A percentile compares a stretch with the other conserved stretches of the same genome.
phyloP scores from a whole-genome alignment of 2,329 filamentous ascomycete genomes.

The Bipolaris gigantea region DNA sequence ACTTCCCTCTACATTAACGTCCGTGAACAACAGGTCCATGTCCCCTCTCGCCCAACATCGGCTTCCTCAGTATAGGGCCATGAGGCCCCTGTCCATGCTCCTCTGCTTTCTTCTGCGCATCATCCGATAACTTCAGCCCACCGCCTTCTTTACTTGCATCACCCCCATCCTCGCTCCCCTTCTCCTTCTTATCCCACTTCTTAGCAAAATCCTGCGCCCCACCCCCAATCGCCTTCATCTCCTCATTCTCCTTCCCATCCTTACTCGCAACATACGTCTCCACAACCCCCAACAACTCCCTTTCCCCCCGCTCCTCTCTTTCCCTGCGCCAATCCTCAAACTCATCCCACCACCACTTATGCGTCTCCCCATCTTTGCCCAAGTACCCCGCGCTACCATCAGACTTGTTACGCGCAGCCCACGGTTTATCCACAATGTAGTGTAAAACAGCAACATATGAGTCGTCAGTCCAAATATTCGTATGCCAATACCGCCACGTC shows the following conservation, averaged over 20 bases:
- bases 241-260: slow-evolving; percentile 26
- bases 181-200: slow-evolving; percentile 20
- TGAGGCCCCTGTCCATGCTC: slow-evolving; percentile 8
- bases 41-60: slow-evolving; percentile 30
- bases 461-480: slow-evolving; percentile 53
- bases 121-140: background rate
- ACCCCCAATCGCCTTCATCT: slow-evolving; percentile 37
- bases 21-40: slow-evolving; percentile 31
- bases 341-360: slow-evolving; percentile 57
- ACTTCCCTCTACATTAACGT: background rate
- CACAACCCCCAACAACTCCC: slow-evolving; percentile 22
- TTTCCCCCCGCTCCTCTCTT: slow-evolving; percentile 24
- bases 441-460: slow-evolving; percentile 53
- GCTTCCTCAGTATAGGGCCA: slow-evolving; percentile 22
- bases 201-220: slow-evolving; percentile 38
- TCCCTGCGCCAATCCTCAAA: slow-evolving; percentile 48
- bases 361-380: slow-evolving; percentile 55
- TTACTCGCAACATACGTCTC: slow-evolving; percentile 29
- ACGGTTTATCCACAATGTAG: slow-evolving; percentile 61
- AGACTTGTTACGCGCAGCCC: slow-evolving; percentile 46
- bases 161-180: background rate
- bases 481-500: slow-evolving; percentile 58
- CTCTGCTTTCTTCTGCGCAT: slow-evolving; percentile 6
- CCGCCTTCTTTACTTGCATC: background rate
- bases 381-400: slow-evolving; percentile 53